Percentiles rank a stretch among this genome's conserved stretches.
Evolutionary conservation across 371 early-diverging fungal genomes (phyloP).

Genomic region (Mortierella sp.): DNA sequence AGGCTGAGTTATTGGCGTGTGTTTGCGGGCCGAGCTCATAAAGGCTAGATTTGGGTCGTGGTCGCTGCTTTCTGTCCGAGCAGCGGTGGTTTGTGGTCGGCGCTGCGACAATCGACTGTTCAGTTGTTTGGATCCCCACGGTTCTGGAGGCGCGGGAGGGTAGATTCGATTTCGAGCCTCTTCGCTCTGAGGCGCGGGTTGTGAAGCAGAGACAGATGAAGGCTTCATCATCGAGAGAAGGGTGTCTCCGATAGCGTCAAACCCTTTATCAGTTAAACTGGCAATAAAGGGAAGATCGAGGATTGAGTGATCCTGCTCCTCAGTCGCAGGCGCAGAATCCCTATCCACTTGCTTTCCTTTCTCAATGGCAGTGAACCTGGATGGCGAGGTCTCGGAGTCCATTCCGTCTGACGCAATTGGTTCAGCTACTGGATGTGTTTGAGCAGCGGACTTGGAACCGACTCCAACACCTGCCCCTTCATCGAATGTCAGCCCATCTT

Average conservation of each 20-base stretch:
- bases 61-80: slow-evolving; percentile 3
- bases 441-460: not conserved
- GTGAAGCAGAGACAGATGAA: not conserved
- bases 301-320: not conserved
- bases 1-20: slow-evolving; percentile 6
- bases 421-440: not conserved
- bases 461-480: slow-evolving; percentile 30
- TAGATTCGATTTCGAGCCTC: slow-evolving; percentile 32
- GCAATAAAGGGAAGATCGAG: slow-evolving; percentile 35
- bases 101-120: slow-evolving; percentile 22
- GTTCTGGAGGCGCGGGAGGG: slow-evolving; percentile 40
- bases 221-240: not conserved
- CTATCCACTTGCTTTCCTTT: slow-evolving; percentile 35
- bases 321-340: not conserved
- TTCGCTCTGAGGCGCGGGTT: not conserved
- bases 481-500: slow-evolving; percentile 26
- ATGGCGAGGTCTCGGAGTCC: slow-evolving; percentile 5
- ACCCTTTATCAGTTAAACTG: slow-evolving; percentile 21
- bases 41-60: slow-evolving; percentile 38
- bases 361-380: slow-evolving; percentile 21
- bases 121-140: slow-evolving; percentile 23
- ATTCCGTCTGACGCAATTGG: not conserved
- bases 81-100: slow-evolving; percentile 12
- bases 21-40: slow-evolving; percentile 37
- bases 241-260: not conserved